phyloP scores from a whole-genome alignment of 495 filamentous ascomycete species.

The Podospora fimiseda region DNA sequence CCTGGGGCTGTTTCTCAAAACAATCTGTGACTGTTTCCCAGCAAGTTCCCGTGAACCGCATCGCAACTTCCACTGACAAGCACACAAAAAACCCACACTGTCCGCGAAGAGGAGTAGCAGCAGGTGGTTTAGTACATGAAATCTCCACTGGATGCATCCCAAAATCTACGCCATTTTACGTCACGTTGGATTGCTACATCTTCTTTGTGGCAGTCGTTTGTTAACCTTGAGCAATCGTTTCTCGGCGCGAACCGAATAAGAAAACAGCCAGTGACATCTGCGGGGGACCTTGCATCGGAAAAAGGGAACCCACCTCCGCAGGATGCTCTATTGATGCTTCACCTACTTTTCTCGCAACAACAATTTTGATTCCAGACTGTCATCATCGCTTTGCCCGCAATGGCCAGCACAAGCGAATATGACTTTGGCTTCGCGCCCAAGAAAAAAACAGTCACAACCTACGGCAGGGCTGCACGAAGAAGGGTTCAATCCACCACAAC shows the following conservation, averaged over 20 bases:
- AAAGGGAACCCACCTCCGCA: background rate
- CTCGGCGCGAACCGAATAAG: background rate
- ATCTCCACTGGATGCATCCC: too few species aligned
- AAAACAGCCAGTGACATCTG: background rate
- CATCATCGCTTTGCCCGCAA: constrained; percentile 7
- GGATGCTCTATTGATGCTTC: constrained; percentile 1
- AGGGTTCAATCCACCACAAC: constrained; percentile 16
- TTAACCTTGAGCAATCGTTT: background rate
- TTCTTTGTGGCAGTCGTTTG: background rate
- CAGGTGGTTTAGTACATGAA: too few species aligned
- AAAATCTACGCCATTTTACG: background rate
- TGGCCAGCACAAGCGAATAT: constrained; percentile 31
- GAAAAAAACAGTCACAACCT: constrained; percentile 31
- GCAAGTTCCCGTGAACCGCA: background rate
- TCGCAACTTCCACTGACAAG: background rate
- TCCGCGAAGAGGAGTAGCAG: too few species aligned
- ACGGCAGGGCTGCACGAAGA: constrained; percentile 33
- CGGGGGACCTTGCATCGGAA: background rate
- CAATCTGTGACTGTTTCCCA: background rate
- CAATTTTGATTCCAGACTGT: too few species aligned
- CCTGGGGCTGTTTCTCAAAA: background rate
- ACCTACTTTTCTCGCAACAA: background rate
- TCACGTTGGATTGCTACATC: background rate
- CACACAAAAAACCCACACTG: too few species aligned
- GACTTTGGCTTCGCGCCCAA: constrained; percentile 33